Evolutionary conservation across 352 stramenopile species (phyloP).

Genomic region (Phytophthora multivora): DNA sequence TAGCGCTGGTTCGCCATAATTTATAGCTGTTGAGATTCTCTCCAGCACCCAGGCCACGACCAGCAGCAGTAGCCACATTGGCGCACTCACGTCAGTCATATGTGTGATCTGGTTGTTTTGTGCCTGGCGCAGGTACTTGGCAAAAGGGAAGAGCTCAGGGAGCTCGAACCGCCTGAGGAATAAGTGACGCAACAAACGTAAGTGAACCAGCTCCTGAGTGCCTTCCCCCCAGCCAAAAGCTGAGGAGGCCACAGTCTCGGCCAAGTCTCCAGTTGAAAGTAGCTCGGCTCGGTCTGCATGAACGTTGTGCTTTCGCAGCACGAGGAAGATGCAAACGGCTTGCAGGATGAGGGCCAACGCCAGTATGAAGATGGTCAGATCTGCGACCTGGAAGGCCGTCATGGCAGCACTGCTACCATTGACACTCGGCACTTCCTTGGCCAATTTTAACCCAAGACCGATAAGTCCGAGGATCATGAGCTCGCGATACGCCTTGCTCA

Average conservation of each 20-base stretch:
- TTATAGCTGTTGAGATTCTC: conserved; percentile 14
- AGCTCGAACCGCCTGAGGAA: conserved; percentile 46
- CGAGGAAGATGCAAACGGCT: conserved; percentile 48
- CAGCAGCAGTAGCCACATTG: conserved; percentile 58
- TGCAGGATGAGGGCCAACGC: conserved; percentile 58
- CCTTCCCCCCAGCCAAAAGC: not conserved
- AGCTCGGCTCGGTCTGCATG: conserved; percentile 44
- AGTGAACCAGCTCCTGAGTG: conserved; percentile 25
- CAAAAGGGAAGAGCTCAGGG: conserved; percentile 62
- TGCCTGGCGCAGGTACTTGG: conserved; percentile 69
- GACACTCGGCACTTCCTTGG: conserved; percentile 35
- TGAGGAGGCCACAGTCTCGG: conserved; percentile 15
- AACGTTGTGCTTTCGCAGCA: conserved; percentile 38
- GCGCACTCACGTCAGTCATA: conserved; percentile 69
- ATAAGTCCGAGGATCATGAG: conserved; percentile 66
- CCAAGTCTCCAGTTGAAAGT: conserved; percentile 35
- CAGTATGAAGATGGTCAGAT: conserved; percentile 61
- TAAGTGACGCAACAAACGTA: conserved; percentile 46
- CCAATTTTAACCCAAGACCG: conserved; percentile 49
- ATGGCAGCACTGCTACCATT: conserved; percentile 31
- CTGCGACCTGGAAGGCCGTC: conserved; percentile 51
- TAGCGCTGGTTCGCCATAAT: not conserved
- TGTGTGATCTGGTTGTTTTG: conserved; percentile 80
- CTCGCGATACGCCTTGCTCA: conserved; percentile 62
- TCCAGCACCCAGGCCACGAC: conserved; percentile 45